Evolutionary conservation across 129 eudicot genomes (phyloP).

Genomic region (Calendula officinalis): DNA sequence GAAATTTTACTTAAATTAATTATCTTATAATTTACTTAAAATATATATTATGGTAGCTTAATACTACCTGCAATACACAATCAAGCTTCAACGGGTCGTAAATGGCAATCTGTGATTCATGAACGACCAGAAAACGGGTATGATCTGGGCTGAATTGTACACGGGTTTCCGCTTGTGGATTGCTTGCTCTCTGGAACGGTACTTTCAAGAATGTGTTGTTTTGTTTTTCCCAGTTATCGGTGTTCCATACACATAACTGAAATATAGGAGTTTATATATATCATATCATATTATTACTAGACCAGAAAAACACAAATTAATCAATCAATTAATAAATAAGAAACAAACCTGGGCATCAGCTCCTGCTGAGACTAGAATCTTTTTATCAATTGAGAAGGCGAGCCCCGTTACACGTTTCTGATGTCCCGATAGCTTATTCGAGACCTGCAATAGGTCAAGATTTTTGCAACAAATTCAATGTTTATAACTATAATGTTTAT

Average conservation of each 20-base stretch:
- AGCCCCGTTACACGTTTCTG: conserved; percentile 46
- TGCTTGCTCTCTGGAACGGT: conserved; percentile 29
- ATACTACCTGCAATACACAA: conserved; percentile 34
- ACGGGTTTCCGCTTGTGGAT: conserved; percentile 29
- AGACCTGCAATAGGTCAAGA: conserved; percentile 24
- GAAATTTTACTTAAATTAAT: neutral
- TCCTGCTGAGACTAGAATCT: conserved; percentile 48
- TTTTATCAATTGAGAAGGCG: conserved; percentile 36
- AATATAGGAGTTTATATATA: conserved; percentile 3
- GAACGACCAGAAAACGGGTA: conserved; percentile 37
- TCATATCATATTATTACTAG: neutral
- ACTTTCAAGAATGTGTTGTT: conserved; percentile 33
- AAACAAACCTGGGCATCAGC: conserved; percentile 44
- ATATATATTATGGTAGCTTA: neutral
- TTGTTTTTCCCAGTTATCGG: conserved; percentile 32
- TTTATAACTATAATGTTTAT: neutral
- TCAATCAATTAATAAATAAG: too few relatives aligned
- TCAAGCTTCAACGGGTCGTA: conserved; percentile 38
- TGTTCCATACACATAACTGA: conserved; percentile 46
- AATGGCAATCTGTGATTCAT: conserved; percentile 41
- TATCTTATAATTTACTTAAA: too few relatives aligned
- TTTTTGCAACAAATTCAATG: neutral
- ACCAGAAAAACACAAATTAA: neutral
- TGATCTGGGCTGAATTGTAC: conserved; percentile 40
- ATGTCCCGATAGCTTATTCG: conserved; percentile 34